Base-by-base conservation (phyloP, 2,329 filamentous ascomycete genomes). In the Microthyrium microscopicum region DNA sequence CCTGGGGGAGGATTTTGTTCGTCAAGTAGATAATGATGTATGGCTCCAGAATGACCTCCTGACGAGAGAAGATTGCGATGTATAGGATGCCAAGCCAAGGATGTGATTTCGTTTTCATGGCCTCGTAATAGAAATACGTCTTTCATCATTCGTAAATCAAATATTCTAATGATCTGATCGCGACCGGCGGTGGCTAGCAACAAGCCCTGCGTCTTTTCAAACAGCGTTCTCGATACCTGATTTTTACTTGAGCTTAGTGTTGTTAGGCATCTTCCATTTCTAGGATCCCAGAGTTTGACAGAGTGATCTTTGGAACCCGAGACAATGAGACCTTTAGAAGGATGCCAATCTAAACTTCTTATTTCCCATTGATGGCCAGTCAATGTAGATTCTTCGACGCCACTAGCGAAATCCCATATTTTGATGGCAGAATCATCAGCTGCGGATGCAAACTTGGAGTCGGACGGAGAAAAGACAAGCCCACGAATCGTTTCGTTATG, bases 351-450 rank as follows among this genome's bases (percentile, higher is more conserved):
- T 37, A 91, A 91, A 34, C 76, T 82, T 56, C 95, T 95, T 15
- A 83, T 85, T 51, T 98, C 89, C 89, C 89, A 98, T 42, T 84
- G 83, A 54, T 98, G 89, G n/a, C 89, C 89, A 25, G 77, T 79
- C 25, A 98, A 60, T 8, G 78, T 77, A 1, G 77, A 77, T 48
- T 95, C 85, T 52, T 84, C 80, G 17, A 73, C 68, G 13, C 84
- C 83, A 19, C 76, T 73, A 7, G 84, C 83, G 56, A 98, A 98
- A 54, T 98, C 89, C 53, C 89, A 95, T 38, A 98, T 89, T 56
- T 93, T 93, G 30, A 95, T 66, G 0, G 78, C 80, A 2, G 81
- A 84, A 52, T 98, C 89, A 52, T 98, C 89, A 13, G 83, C 89
- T 17, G 87, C 87, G 1, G 87, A 95, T 42, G 94, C 81, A 45